Evolutionary conservation across 179 eudicot genomes (phyloP), one percentile per base, ranked within the genome.

Genomic region (Nepenthes alata): DNA sequence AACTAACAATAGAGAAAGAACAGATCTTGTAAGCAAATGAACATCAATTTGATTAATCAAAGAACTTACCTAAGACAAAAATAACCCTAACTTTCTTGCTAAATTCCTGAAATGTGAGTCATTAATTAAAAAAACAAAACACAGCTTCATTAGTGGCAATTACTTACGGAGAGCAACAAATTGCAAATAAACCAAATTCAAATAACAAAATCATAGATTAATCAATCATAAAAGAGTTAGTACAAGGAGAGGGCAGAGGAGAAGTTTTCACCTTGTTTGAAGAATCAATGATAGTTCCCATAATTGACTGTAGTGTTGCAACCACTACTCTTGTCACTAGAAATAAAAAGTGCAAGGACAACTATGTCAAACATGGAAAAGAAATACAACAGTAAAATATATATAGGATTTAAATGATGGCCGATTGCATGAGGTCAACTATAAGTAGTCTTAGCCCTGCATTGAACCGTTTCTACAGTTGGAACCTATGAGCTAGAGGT

Each of bases 41-140:
- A 8, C 3, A 63, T 2, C 5, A 4, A 11, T 53, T 36, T 5
- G 14, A 47, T 47, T 59, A 56, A 62, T 35, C 12, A 11, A 16
- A 63, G 34, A 58, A 65, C 71, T 64, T 67, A 78, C 86, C 86
- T 35, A 81, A 62, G 11, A 81, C 86, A 74, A 81, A 81, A 64
- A 81, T 65, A 67, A 81, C 75, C 11, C 67, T 81, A 51, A 77
- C 52, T 57, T 78, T 79, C 75, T 78, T 76, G 60, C 62, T 71
- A 37, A 75, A 62, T 54, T 64, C 78, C 85, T 81, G 75, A 63
- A 75, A 61, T 70, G 37, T 9, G 34, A 8, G 34, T 25, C 11
- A 34, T 4, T 8, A 36, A 4, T 34, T 25, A 25, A 55, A 2
- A 34, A 1, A 55, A 15, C 4, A 15, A 4, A 2, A 25, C 58